Evolutionary conservation across 2,329 filamentous ascomycete genomes (phyloP), one percentile per base, ranked within the genome.

Genomic region (Colletotrichum zoysiae): DNA sequence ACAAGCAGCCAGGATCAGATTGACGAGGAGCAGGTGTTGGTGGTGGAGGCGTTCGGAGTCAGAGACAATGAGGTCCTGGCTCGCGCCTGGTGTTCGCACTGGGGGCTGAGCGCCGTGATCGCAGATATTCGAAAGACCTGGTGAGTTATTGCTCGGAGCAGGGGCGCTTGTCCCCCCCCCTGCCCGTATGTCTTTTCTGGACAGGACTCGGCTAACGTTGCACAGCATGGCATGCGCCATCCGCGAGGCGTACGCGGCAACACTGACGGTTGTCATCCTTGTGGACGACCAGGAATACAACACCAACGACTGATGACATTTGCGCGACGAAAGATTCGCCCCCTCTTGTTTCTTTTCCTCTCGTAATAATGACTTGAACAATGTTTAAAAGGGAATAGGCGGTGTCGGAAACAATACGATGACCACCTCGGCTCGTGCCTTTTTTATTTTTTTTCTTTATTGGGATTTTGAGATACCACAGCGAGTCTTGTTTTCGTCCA

Each of bases 1-100:
- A 74, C 14, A 51, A 68, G 40, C 65, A 76, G 74, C 59, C 76
- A 77, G 50, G 81, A 84, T 18, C 82, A 84, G 18, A 82, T 85
- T 23, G 88, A 91, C 66, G 83, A 89, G 35, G 91, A 92, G 75
- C 88, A 88, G 75, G 91, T 95, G 4, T 83, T 95, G 11, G 90
- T 92, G 5, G 86, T 94, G 18, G 91, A 94, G 81, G 91, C 92
- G 0, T 90, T 93, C 78, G 92, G 92, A 0, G 91, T 92, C 30
- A 84, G 85, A 60, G 92, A 94, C 79, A 94, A 94, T 75, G 92
- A 94, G 80, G 92, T 94, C 5, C 86, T 95, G 76, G 92, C 91
- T 1, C 84, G 92, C 73, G 92, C 92, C 8, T 95, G 92, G 92
- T 94, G 92, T 78, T 88, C 91, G 67, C 91, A 93, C 76, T 93